Percentiles rank a stretch among this genome's conserved stretches.
Evolutionary conservation across 139 green algal genomes (phyloP).

Genomic region (Chlamydomonas incerta): DNA sequence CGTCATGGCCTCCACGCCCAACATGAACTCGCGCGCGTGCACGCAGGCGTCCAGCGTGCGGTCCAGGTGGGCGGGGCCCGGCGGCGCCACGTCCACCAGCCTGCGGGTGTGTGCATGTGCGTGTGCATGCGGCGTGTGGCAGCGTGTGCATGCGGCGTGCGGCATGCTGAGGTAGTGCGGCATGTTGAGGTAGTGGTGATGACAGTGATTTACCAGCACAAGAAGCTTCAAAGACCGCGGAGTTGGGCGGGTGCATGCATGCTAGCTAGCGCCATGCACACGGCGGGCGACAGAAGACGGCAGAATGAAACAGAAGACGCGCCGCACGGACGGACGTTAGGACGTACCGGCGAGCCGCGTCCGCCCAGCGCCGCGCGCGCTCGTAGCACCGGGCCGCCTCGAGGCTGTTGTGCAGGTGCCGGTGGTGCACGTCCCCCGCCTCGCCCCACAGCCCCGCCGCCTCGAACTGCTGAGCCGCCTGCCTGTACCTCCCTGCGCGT

Average conservation of each 20-base stretch:
- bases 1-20: neutral
- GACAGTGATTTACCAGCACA: no score
- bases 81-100: neutral
- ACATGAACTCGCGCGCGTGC: neutral
- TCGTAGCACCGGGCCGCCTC: constrained; percentile 2
- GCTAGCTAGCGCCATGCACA: no score
- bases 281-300: no score
- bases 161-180: no score
- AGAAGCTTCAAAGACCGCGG: no score
- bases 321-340: no score
- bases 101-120: no score
- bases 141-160: no score
- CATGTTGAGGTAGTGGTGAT: no score
- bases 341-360: neutral
- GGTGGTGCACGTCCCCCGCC: constrained; percentile 19
- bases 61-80: neutral
- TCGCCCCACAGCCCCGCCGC: neutral
- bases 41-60: neutral
- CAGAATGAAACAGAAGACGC: no score
- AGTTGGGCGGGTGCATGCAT: no score
- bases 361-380: neutral
- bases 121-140: no score
- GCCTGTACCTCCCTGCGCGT: constrained; percentile 3
- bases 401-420: neutral
- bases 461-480: constrained; percentile 10